Evolutionary conservation across 345 rosid genomes (phyloP), one percentile per base, ranked within the genome.

Genomic region (Lagerstroemia speciosa): DNA sequence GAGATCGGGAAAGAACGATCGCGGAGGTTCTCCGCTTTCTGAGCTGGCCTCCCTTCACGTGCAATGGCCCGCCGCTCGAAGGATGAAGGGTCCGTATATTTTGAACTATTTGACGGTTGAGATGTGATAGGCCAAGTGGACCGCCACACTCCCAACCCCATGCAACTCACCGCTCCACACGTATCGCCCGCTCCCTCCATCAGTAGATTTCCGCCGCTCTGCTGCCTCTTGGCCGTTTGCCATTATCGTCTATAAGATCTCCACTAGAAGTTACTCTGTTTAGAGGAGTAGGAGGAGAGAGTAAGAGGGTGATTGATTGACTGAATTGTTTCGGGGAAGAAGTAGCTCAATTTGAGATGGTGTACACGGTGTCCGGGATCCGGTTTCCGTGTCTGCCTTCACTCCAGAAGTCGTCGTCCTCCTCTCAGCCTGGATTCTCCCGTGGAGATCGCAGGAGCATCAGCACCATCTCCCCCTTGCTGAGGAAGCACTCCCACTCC

Each of bases 311-410:
- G 55, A 3, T 48, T 48, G 9, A 24, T 48, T 48, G 55, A 48
- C n/a, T 3, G 55, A 19, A 19, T 48, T 38, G 43, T 20, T 48
- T 48, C 24, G 0, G 27, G 2, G n/a, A 26, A 29, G 34, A 4
- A 50, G 52, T 5, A 36, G 58, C 7, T 0, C 16, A 2, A 24
- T 14, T 11, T 34, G 61, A 46, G 77, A 91, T 91, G 98, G 90
- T 78, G 69, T 82, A 80, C 69, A 68, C 96, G 2, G 37, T 84
- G 8, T 74, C 94, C 20, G 90, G 93, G 62, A 77, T 79, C 45
- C 86, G 86, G 27, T 77, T 86, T 55, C 80, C 87, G 9, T 76
- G 66, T 36, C 78, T 74, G 48, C 83, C 89, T 15, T 74, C 85
- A 11, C 66, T 71, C 3, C 72, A 70, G 73, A 78, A 62, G 71